Conservation (phyloP, 495 filamentous ascomycete species). For the Penicillium coprophilum region DNA sequence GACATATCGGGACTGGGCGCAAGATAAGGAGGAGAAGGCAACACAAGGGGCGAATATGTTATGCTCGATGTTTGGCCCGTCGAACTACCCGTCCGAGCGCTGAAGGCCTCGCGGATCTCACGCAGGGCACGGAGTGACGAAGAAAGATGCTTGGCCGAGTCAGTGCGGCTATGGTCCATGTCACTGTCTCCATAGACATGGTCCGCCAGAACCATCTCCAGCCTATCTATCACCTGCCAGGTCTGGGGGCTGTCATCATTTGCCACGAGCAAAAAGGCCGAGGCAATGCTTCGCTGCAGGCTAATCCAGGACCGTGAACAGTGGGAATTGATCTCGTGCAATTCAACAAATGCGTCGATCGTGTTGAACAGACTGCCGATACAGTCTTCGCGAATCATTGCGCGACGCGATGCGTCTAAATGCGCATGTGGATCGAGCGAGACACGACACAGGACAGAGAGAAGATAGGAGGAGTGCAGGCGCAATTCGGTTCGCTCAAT, state of each 20-base stretch:
- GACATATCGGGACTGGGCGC: slow-evolving; percentile 16
- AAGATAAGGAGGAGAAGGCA: slow-evolving; percentile 32
- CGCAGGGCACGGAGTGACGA: slow-evolving; percentile 43
- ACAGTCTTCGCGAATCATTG: slow-evolving; percentile 46
- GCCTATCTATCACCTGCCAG: slow-evolving; percentile 39
- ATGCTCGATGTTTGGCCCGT: slow-evolving; percentile 1
- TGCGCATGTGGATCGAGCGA: slow-evolving; percentile 50
- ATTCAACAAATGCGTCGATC: slow-evolving; percentile 46
- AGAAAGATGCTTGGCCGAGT: slow-evolving; percentile 42
- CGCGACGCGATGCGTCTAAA: slow-evolving; percentile 33
- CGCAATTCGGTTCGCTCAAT: slow-evolving; percentile 57
- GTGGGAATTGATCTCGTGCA: slow-evolving; percentile 42
- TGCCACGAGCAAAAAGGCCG: slow-evolving; percentile 46
- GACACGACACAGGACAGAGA: slow-evolving; percentile 57
- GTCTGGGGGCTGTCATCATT: slow-evolving; percentile 42
- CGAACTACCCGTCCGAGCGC: slow-evolving; percentile 16
- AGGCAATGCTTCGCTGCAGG: slow-evolving; percentile 47
- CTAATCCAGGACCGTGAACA: slow-evolving; percentile 51
- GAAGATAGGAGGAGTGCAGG: slow-evolving; percentile 58
- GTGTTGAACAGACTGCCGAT: slow-evolving; percentile 42
- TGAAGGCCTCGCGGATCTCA: slow-evolving; percentile 40
- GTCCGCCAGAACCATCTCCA: slow-evolving; percentile 43
- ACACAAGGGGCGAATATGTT: slow-evolving; percentile 19
- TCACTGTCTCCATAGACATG: slow-evolving; percentile 42
- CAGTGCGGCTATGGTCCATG: slow-evolving; percentile 32